Evolutionary conservation across 805 yeast species (phyloP).

Genomic region (Tetrapisispora pingtungensis): DNA sequence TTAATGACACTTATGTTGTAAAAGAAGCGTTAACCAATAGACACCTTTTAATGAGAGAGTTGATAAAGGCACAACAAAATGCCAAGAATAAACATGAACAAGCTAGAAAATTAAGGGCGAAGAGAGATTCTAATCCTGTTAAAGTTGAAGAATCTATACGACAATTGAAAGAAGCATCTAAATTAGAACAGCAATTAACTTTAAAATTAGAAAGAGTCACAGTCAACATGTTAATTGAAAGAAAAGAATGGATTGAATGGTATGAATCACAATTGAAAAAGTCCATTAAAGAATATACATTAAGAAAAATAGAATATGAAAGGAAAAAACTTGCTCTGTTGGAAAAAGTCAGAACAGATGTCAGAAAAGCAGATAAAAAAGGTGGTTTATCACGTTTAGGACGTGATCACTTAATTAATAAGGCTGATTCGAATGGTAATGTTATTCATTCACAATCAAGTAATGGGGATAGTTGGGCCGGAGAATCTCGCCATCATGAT

Average conservation of each 20-base stretch:
- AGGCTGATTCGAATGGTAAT: neutral
- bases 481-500: conserved; percentile 34
- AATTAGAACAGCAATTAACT: conserved; percentile 65
- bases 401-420: conserved; percentile 26
- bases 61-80: conserved; percentile 64
- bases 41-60: conserved; percentile 84
- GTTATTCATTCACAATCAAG: conserved; percentile 33
- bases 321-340: conserved; percentile 66
- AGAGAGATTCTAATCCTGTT: conserved; percentile 68
- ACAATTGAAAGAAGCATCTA: conserved; percentile 67
- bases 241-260: conserved; percentile 39
- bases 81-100: conserved; percentile 60
- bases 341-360: conserved; percentile 61
- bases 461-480: conserved; percentile 51
- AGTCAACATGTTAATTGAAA: conserved; percentile 73
- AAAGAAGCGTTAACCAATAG: conserved; percentile 91
- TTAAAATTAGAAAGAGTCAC: conserved; percentile 73
- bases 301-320: conserved; percentile 75
- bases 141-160: conserved; percentile 86
- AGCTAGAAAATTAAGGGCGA: conserved; percentile 61
- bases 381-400: conserved; percentile 84
- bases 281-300: conserved; percentile 48
- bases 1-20: conserved; percentile 71
- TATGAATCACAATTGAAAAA: conserved; percentile 47
- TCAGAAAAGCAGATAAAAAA: conserved; percentile 59